Percentiles rank a stretch among this genome's conserved stretches.
Evolutionary conservation across 2,329 filamentous ascomycete species (phyloP).

Genomic region (Botryosphaeria dothidea): DNA sequence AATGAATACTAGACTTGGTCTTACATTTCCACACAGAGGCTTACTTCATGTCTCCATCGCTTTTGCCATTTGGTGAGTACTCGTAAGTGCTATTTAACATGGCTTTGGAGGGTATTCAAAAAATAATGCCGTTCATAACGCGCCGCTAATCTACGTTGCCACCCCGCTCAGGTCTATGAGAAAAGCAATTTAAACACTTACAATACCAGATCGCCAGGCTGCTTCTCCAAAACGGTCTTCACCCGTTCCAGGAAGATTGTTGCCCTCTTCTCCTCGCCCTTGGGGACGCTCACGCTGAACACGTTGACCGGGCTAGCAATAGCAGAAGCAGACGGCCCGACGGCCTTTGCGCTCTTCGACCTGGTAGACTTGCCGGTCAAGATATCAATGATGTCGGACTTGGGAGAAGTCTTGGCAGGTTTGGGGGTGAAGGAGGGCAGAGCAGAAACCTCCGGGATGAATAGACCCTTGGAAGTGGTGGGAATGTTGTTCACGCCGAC

Average conservation of each 20-base stretch:
- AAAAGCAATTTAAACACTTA: constrained; percentile 22
- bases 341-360: constrained; percentile 46
- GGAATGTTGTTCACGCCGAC: constrained; percentile 68
- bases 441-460: constrained; percentile 68
- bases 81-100: too few species aligned
- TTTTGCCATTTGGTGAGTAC: neutral
- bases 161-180: neutral
- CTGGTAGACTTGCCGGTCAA: constrained; percentile 46
- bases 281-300: constrained; percentile 78
- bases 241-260: constrained; percentile 81
- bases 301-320: constrained; percentile 64
- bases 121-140: neutral
- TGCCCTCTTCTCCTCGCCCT: constrained; percentile 79
- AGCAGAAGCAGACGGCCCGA: constrained; percentile 24
- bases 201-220: constrained; percentile 41
- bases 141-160: constrained; percentile 11
- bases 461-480: constrained; percentile 60
- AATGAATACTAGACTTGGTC: too few species aligned
- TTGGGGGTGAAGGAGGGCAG: constrained; percentile 20
- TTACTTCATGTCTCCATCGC: neutral
- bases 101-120: constrained; percentile 1
- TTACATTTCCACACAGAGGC: too few species aligned
- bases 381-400: constrained; percentile 80
- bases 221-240: constrained; percentile 68
- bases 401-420: constrained; percentile 46